Conservation (phyloP, 306 rosid genomes). For the Glycyrrhiza uralensis region DNA sequence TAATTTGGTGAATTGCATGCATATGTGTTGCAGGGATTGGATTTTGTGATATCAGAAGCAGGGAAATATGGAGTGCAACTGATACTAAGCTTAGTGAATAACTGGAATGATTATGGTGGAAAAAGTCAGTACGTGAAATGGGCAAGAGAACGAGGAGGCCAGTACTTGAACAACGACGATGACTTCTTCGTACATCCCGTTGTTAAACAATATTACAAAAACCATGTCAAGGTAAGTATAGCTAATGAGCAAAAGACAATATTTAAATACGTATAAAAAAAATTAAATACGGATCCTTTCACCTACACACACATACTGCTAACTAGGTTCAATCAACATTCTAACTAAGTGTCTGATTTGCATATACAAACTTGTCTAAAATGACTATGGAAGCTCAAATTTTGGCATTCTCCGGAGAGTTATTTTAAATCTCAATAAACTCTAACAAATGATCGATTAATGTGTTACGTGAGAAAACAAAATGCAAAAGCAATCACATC, state of each 20-base stretch:
- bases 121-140: conserved; percentile 3
- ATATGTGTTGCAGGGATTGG: conserved; percentile 20
- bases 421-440: too few relatives aligned
- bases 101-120: conserved; percentile 22
- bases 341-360: too few relatives aligned
- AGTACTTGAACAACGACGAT: background rate
- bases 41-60: conserved; percentile 27
- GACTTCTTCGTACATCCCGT: conserved; percentile 2
- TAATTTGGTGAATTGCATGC: too few relatives aligned
- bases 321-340: too few relatives aligned
- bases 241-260: background rate
- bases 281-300: background rate
- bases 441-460: too few relatives aligned
- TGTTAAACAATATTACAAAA: conserved; percentile 19
- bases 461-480: too few relatives aligned
- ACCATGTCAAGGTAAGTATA: conserved; percentile 18
- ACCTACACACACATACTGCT: too few relatives aligned
- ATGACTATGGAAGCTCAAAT: too few relatives aligned
- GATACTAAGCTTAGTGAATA: conserved; percentile 15
- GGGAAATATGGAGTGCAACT: conserved; percentile 5
- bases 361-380: too few relatives aligned
- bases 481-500: too few relatives aligned
- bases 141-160: conserved; percentile 7
- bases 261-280: too few relatives aligned
- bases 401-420: too few relatives aligned